Evolutionary conservation across 345 rosid species (phyloP).

Genomic region (Turnera subulata): DNA sequence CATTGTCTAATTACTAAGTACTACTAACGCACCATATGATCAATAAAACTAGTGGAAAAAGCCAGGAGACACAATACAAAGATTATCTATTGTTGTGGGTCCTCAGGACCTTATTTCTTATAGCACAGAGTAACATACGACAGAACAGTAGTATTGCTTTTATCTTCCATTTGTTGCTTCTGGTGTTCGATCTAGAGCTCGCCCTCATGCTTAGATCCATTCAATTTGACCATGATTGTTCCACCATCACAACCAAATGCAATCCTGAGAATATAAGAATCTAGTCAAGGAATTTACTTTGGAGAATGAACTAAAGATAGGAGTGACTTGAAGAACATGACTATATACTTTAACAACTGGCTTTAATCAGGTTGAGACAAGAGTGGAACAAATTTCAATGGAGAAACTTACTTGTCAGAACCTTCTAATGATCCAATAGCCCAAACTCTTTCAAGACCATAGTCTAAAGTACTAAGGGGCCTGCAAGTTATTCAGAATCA

Average conservation of each 20-base stretch:
- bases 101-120: too few species aligned
- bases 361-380: neutral
- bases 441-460: conserved; percentile 28
- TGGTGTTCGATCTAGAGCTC: too few species aligned
- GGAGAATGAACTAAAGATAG: neutral
- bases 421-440: conserved; percentile 15
- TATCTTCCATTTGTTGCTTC: too few species aligned
- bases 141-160: too few species aligned
- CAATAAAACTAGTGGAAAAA: too few species aligned
- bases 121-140: too few species aligned
- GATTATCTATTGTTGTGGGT: too few species aligned
- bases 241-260: conserved; percentile 24
- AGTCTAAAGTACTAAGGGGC: conserved; percentile 10
- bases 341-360: too few species aligned
- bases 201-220: too few species aligned
- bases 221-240: conserved; percentile 6
- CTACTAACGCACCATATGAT: too few species aligned
- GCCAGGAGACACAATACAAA: too few species aligned
- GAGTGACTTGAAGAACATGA: neutral
- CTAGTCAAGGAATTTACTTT: neutral
- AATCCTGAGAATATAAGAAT: conserved; percentile 1
- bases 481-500: conserved; percentile 14
- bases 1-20: too few species aligned
- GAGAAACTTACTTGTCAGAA: conserved; percentile 19
- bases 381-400: neutral